Evolutionary conservation across 176 grass and related monocot species (phyloP), one percentile per base, ranked within the genome.

Genomic region (Oropetium thomaeum): DNA sequence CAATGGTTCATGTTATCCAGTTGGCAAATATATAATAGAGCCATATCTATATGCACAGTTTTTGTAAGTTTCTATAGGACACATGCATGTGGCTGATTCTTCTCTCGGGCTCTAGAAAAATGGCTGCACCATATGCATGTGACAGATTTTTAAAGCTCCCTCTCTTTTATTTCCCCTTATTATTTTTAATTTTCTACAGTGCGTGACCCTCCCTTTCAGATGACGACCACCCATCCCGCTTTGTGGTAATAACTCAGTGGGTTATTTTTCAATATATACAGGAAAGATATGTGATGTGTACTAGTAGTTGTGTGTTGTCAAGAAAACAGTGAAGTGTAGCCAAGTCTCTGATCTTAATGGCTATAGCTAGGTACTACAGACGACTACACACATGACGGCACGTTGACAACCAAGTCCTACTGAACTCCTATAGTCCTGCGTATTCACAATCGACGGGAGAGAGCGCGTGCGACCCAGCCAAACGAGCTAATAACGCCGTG

Each of bases 321-420:
- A 20, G 0, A 47, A 49, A 51, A n/a, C n/a, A 29, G 43, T n/a
- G 49, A 48, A 5, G 30, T 8, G 26, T 48, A 69, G 15, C 14
- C 8, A 29, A 31, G 26, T 60, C 14, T 34, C 57, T 12, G 5
- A 13, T 26, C 23, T 20, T 34, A 4, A 9, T 10, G 6, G 26
- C 23, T 5, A 39, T 2, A 52, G 19, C 57, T 41, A 23, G 11
- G 27, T 34, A 32, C 12, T n/a, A n/a, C n/a, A n/a, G n/a, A 75
- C 53, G 20, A 8, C 53, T 57, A 11, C 19, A 67, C 16, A 29
- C 43, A 81, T 69, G 77, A 69, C 13, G 29, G 19, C 49, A 85
- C 33, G 52, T 23, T 42, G 70, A 81, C 42, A 81, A 34, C 20
- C 5, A 75, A 69, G 62, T 86, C 34, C 16, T 62, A 80, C 42